These are phyloP conservation scores for Logfia minima DNA, from an alignment of 129 eudicot genomes.

Conservation along the genomic window DNA sequence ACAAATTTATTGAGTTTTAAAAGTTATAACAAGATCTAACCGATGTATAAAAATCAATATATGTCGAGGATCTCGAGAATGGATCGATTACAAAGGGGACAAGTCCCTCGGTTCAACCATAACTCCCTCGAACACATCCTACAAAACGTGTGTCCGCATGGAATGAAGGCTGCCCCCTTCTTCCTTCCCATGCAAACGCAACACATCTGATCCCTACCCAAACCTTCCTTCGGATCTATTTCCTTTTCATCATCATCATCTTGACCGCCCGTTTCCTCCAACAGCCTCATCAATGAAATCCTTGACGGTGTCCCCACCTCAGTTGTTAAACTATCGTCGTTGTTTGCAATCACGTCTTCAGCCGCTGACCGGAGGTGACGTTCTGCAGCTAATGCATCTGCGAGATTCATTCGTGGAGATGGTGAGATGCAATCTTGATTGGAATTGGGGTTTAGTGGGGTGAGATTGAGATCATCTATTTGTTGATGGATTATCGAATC, in stretches of 20 bases:
- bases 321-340: background rate
- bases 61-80: slow-evolving; percentile 76
- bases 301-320: slow-evolving; percentile 49
- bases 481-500: background rate
- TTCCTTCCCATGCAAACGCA: slow-evolving; percentile 98
- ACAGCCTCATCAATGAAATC: slow-evolving; percentile 75
- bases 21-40: background rate
- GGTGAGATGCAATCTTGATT: slow-evolving; percentile 33
- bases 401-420: slow-evolving; percentile 63
- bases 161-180: slow-evolving; percentile 90
- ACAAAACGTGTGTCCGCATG: slow-evolving; percentile 92
- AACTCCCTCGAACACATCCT: slow-evolving; percentile 87
- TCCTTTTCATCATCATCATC: slow-evolving; percentile 31
- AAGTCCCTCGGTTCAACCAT: slow-evolving; percentile 78
- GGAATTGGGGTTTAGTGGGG: slow-evolving; percentile 10
- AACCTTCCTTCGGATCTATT: background rate
- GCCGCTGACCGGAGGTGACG: slow-evolving; percentile 44
- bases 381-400: slow-evolving; percentile 82
- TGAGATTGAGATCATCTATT: slow-evolving; percentile 14
- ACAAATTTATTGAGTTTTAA: background rate
- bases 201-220: slow-evolving; percentile 52
- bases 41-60: slow-evolving; percentile 27
- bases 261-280: slow-evolving; percentile 63
- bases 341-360: background rate
- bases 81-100: slow-evolving; percentile 86